Conservation (phyloP, 2,329 filamentous ascomycete species). For the Lasiodiplodia gonubiensis region DNA sequence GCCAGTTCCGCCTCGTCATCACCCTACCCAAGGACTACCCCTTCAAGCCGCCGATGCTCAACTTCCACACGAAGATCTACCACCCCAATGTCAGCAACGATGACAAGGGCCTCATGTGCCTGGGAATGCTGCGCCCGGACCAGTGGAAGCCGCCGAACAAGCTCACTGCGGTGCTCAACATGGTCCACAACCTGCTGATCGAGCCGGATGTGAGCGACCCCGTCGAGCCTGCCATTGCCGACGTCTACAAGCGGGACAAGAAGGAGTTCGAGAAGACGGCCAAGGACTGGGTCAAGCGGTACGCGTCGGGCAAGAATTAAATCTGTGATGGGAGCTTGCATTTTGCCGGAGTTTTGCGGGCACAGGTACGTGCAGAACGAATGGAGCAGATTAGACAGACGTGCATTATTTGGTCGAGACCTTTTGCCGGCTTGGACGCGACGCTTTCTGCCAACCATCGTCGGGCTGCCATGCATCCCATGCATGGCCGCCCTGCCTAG, state of each 20-base stretch:
- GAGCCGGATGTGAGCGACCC: constrained; percentile 90
- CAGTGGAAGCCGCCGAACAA: constrained; percentile 91
- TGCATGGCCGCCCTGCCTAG: not conserved
- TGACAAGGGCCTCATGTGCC: constrained; percentile 81
- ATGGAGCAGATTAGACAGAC: not conserved
- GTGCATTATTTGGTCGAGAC: not conserved
- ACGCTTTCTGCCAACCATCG: constrained; percentile 3
- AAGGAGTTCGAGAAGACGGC: constrained; percentile 76
- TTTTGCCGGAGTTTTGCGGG: constrained; percentile 24
- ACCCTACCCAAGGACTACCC: constrained; percentile 81
- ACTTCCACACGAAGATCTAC: constrained; percentile 89
- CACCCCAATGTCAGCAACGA: constrained; percentile 95
- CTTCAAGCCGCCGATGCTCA: constrained; percentile 82
- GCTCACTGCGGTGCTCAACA: constrained; percentile 75
- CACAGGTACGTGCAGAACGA: constrained; percentile 10
- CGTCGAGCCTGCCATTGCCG: constrained; percentile 83
- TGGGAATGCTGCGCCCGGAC: constrained; percentile 80
- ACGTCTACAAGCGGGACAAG: constrained; percentile 75
- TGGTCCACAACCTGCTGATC: constrained; percentile 73
- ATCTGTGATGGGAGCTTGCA: constrained; percentile 3
- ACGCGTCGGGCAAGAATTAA: constrained; percentile 60
- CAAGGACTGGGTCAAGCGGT: constrained; percentile 73
- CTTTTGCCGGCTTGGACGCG: not conserved
- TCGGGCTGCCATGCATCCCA: constrained; percentile 18
- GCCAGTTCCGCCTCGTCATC: constrained; percentile 75